A percentile compares a stretch with the other conserved stretches of the same genome.
phyloP scores from a whole-genome alignment of 768 basidiomycete genomes.

The Boletus subparvulus region DNA sequence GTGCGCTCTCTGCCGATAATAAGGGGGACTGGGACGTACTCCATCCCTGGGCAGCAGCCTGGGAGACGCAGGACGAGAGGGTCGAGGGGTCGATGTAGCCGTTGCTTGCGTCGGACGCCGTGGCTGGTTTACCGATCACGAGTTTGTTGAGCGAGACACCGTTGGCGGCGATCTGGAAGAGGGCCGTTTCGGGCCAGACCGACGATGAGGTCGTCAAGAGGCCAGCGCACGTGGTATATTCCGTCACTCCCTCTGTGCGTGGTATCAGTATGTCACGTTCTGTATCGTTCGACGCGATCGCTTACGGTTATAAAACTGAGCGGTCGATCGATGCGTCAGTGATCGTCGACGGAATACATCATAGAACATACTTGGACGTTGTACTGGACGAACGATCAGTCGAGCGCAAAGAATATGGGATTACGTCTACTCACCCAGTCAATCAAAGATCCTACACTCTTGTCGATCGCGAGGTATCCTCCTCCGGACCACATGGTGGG shows the following conservation, averaged over 20 bases:
- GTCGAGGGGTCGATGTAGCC: conserved; percentile 59
- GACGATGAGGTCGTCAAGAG: conserved; percentile 59
- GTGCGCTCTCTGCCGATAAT: background rate
- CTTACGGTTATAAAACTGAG: conserved; percentile 33
- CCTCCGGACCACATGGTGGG: conserved; percentile 21
- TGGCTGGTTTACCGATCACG: conserved; percentile 56
- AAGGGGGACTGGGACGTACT: conserved; percentile 39
- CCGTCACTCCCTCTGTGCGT: conserved; percentile 53
- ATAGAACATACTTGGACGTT: conserved; percentile 39
- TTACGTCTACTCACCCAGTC: conserved; percentile 38
- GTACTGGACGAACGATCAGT: conserved; percentile 14
- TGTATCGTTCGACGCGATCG: background rate
- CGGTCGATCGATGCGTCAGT: conserved; percentile 1
- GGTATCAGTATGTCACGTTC: background rate
- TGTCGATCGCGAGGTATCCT: conserved; percentile 41
- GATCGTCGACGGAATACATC: background rate
- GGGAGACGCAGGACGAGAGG: conserved; percentile 56
- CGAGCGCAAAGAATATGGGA: background rate
- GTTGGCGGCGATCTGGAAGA: conserved; percentile 51
- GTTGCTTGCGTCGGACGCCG: conserved; percentile 40
- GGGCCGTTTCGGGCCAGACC: conserved; percentile 60
- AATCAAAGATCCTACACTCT: conserved; percentile 42
- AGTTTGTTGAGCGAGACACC: conserved; percentile 50
- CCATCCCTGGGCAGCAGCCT: conserved; percentile 68
- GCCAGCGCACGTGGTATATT: conserved; percentile 62